Evolutionary conservation across 345 rosid genomes (phyloP).

Genomic region (Boechera retrofracta): DNA sequence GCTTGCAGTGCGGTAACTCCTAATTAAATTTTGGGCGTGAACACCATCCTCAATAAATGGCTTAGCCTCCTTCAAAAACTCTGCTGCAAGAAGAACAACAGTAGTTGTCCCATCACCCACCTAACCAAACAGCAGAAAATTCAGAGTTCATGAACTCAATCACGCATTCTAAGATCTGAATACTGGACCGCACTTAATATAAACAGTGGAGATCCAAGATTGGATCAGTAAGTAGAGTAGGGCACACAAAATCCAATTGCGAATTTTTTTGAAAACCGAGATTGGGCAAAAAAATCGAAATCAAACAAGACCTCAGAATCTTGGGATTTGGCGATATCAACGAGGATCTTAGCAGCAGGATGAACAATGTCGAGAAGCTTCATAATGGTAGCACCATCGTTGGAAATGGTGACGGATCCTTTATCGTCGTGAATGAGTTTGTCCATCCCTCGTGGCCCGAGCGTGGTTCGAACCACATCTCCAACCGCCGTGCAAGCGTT

Average conservation of each 20-base stretch:
- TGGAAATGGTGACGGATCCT: conserved; percentile 91
- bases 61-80: conserved; percentile 96
- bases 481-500: conserved; percentile 95
- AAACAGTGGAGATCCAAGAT: conserved; percentile 21
- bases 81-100: conserved; percentile 91
- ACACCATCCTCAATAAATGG: conserved; percentile 98
- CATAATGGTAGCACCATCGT: conserved; percentile 99
- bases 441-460: conserved; percentile 99
- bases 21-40: conserved; percentile 87
- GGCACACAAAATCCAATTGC: background rate
- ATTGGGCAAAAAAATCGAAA: conserved; percentile 18
- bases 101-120: conserved; percentile 99
- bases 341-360: conserved; percentile 99
- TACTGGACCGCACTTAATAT: background rate
- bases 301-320: conserved; percentile 76
- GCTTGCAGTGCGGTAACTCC: conserved; percentile 88
- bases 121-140: conserved; percentile 46
- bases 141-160: conserved; percentile 9
- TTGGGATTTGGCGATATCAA: conserved; percentile 98
- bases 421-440: conserved; percentile 97
- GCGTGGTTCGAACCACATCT: conserved; percentile 87
- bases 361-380: conserved; percentile 95
- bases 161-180: conserved; percentile 30
- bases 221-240: background rate
- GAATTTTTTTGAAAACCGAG: background rate